Conservation (phyloP, 495 filamentous ascomycete species). For the Hypoxylon trugodes region DNA sequence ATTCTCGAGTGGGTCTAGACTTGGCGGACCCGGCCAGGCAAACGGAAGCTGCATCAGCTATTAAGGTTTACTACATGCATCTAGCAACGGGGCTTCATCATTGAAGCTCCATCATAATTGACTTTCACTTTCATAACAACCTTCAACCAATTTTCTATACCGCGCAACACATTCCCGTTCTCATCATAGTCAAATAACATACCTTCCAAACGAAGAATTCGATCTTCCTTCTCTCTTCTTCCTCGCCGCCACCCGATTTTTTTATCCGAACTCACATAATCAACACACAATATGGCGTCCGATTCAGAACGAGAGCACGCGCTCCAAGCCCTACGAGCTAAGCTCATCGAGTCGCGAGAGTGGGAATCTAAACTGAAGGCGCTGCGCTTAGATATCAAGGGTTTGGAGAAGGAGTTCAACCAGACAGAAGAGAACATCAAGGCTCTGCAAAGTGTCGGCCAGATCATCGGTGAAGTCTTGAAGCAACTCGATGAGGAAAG, state of each 20-base stretch:
- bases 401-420: conserved; percentile 91
- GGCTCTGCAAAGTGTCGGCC: conserved; percentile 96
- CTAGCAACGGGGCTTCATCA: conserved; percentile 21
- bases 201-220: neutral
- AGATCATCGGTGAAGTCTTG: conserved; percentile 98
- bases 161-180: neutral
- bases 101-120: conserved; percentile 33
- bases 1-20: conserved; percentile 23
- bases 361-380: conserved; percentile 97
- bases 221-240: neutral
- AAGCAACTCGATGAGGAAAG: conserved; percentile 99
- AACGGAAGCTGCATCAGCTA: conserved; percentile 42
- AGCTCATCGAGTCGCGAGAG: conserved; percentile 95
- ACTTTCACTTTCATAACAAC: conserved; percentile 10
- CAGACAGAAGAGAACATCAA: conserved; percentile 99
- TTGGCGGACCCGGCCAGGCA: conserved; percentile 32
- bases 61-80: neutral
- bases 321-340: conserved; percentile 87
- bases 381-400: conserved; percentile 92
- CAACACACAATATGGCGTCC: conserved; percentile 47
- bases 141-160: neutral
- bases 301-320: conserved; percentile 79
- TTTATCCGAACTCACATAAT: conserved; percentile 1
- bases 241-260: conserved; percentile 12
- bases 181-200: neutral